Conservation (phyloP, 495 filamentous ascomycete genomes). For the Penicillium pulvis region DNA sequence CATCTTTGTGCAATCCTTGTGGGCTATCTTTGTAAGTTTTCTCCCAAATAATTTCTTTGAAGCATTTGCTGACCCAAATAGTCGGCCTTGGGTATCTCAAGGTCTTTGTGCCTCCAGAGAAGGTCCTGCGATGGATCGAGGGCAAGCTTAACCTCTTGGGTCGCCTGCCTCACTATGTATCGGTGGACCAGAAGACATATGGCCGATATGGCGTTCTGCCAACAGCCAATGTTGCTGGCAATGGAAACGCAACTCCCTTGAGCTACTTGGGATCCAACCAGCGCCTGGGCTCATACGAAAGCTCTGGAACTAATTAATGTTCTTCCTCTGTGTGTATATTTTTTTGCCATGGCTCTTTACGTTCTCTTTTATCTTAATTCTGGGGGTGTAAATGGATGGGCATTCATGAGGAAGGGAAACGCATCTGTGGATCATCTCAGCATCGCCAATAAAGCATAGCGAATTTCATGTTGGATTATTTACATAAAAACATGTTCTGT, state of each 20-base stretch:
- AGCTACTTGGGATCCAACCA: constrained; percentile 63
- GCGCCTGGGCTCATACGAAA: constrained; percentile 60
- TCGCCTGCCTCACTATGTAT: constrained; percentile 83
- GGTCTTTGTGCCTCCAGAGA: constrained; percentile 81
- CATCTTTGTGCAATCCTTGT: constrained; percentile 79
- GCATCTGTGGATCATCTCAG: constrained; percentile 4
- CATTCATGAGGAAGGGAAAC: background rate
- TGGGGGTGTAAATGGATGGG: background rate
- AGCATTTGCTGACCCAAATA: constrained; percentile 34
- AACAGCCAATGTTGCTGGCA: constrained; percentile 48
- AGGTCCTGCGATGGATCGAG: constrained; percentile 79
- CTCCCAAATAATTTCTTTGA: background rate
- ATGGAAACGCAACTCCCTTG: constrained; percentile 49
- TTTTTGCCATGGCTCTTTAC: constrained; percentile 1
- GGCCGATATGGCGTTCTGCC: constrained; percentile 91
- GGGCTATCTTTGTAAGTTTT: constrained; percentile 78
- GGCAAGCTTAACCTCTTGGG: constrained; percentile 79
- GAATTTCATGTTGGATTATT: constrained; percentile 1
- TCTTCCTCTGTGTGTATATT: constrained; percentile 40
- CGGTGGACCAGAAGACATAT: constrained; percentile 93
- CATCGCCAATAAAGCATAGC: constrained; percentile 8
- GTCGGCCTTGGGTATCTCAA: constrained; percentile 84
- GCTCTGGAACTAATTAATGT: constrained; percentile 6
- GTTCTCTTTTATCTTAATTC: background rate
- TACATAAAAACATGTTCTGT: background rate